A percentile compares a stretch with the other conserved stretches of the same genome.
These are phyloP conservation scores for Wolfiporia cocos DNA, from an alignment of 1,284 basidiomycete species.

Conservation along the genomic window DNA sequence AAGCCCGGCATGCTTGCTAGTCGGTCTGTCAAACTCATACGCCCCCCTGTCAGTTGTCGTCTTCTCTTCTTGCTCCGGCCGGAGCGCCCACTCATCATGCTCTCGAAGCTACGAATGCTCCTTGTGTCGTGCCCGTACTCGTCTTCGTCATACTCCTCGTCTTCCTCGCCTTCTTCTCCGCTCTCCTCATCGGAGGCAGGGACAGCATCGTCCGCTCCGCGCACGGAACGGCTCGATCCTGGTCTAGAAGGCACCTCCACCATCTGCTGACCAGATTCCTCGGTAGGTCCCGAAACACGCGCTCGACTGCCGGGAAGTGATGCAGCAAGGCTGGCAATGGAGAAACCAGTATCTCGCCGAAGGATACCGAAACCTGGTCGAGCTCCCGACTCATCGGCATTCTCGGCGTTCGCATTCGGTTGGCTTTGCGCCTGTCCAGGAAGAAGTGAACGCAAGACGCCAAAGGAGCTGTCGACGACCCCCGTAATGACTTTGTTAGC, in stretches of 20 bases:
- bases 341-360: slow-evolving; percentile 71
- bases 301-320: slow-evolving; percentile 41
- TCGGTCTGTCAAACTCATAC: slow-evolving; percentile 70
- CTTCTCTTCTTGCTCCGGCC: slow-evolving; percentile 27
- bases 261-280: slow-evolving; percentile 61
- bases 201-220: slow-evolving; percentile 22
- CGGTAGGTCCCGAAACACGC: slow-evolving; percentile 21
- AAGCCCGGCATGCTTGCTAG: slow-evolving; percentile 66
- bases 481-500: slow-evolving; percentile 84
- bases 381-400: slow-evolving; percentile 27
- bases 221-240: slow-evolving; percentile 40
- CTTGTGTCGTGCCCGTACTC: slow-evolving; percentile 45
- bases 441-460: slow-evolving; percentile 67
- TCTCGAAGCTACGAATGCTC: slow-evolving; percentile 79
- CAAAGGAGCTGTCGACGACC: slow-evolving; percentile 81
- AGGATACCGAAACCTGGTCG: slow-evolving; percentile 57
- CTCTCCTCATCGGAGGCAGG: slow-evolving; percentile 28
- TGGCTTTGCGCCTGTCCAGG: slow-evolving; percentile 23
- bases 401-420: slow-evolving; percentile 22
- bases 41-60: slow-evolving; percentile 24
- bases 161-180: slow-evolving; percentile 25
- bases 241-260: slow-evolving; percentile 56
- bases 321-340: slow-evolving; percentile 73
- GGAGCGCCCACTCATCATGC: slow-evolving; percentile 59
- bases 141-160: slow-evolving; percentile 30